phyloP scores from a whole-genome alignment of 176 grass and related monocot species.

The Panicum miliaceum region DNA sequence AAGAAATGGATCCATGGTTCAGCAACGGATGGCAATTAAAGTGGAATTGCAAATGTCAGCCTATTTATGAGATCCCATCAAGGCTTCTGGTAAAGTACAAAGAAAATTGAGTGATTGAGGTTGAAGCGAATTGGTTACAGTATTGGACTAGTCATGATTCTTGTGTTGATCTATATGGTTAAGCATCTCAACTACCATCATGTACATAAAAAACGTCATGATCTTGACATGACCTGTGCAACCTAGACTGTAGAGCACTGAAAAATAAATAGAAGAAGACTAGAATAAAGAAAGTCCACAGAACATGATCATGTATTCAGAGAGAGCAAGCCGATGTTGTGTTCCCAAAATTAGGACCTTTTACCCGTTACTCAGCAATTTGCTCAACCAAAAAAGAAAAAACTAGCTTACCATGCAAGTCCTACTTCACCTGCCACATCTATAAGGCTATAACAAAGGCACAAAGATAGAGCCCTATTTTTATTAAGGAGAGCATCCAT shows the following conservation, averaged over 20 bases:
- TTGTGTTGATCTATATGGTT: slow-evolving; percentile 67
- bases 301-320: slow-evolving; percentile 19
- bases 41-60: slow-evolving; percentile 36
- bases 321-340: neutral
- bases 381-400: neutral
- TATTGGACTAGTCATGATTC: slow-evolving; percentile 69
- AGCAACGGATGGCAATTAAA: slow-evolving; percentile 40
- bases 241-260: slow-evolving; percentile 24
- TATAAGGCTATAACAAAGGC: neutral
- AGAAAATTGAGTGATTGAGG: slow-evolving; percentile 44
- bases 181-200: slow-evolving; percentile 52
- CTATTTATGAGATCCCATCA: slow-evolving; percentile 52
- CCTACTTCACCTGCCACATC: slow-evolving; percentile 13
- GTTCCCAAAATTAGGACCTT: neutral
- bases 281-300: slow-evolving; percentile 25
- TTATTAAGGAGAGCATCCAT: neutral
- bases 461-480: neutral
- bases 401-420: neutral
- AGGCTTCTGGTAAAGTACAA: slow-evolving; percentile 24
- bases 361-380: slow-evolving; percentile 23
- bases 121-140: slow-evolving; percentile 55
- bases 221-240: slow-evolving; percentile 71
- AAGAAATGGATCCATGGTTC: slow-evolving; percentile 52
- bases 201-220: slow-evolving; percentile 61
- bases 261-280: slow-evolving; percentile 34